Conservation (phyloP, 2,329 filamentous ascomycete genomes). For the Xylariales sp. region DNA sequence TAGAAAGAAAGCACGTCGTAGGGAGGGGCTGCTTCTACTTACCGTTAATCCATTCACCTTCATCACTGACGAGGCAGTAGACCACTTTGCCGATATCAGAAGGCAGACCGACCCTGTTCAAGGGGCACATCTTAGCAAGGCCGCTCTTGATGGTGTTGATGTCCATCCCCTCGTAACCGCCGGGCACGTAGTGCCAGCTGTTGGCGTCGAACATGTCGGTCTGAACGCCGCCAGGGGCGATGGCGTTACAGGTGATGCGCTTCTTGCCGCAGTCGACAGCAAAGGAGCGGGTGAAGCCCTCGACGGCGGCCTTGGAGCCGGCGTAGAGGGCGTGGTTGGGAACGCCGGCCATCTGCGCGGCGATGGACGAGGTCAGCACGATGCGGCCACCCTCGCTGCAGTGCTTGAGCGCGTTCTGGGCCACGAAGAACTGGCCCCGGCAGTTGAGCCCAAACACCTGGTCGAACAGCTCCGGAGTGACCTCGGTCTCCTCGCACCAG, state of each 20-base stretch:
- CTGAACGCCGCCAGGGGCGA: conserved; percentile 70
- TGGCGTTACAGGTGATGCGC: conserved; percentile 68
- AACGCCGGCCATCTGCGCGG: conserved; percentile 60
- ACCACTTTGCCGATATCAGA: conserved; percentile 56
- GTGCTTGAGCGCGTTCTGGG: conserved; percentile 69
- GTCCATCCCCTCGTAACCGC: conserved; percentile 46
- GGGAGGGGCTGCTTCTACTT: too few relatives aligned
- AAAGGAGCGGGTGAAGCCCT: conserved; percentile 68
- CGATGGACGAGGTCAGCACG: conserved; percentile 69
- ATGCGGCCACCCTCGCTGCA: conserved; percentile 66
- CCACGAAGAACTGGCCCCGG: conserved; percentile 72
- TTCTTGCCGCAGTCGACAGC: conserved; percentile 66
- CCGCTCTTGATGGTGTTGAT: conserved; percentile 50
- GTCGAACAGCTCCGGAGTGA: conserved; percentile 67
- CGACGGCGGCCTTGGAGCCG: conserved; percentile 67
- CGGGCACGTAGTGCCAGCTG: conserved; percentile 61
- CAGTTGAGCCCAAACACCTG: conserved; percentile 69
- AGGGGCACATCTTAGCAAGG: conserved; percentile 53
- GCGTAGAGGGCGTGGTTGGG: conserved; percentile 69
- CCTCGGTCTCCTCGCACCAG: conserved; percentile 66
- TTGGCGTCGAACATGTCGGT: conserved; percentile 74
- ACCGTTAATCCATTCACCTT: conserved; percentile 65
- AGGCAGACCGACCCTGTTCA: conserved; percentile 53
- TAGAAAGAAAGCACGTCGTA: background rate
- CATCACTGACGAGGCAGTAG: conserved; percentile 49